Conservation (phyloP, 768 basidiomycete species). For the Sarcodon sp. region DNA sequence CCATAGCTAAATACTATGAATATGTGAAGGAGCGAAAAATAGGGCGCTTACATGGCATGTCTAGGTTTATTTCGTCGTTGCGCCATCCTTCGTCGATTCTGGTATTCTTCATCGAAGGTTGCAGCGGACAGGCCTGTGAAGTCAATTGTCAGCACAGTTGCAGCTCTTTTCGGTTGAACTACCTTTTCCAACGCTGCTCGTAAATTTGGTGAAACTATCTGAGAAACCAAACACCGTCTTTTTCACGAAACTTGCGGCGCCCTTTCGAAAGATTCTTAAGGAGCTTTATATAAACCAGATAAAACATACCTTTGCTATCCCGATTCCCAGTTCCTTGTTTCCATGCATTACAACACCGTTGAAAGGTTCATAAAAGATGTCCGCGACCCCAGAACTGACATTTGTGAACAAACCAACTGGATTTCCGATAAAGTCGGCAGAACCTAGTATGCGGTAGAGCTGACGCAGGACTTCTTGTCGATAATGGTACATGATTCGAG, state of each 20-base stretch:
- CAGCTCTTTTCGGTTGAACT: neutral
- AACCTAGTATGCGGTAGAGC: slow-evolving; percentile 93
- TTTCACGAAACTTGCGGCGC: slow-evolving; percentile 96
- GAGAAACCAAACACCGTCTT: slow-evolving; percentile 96
- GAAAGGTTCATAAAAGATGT: slow-evolving; percentile 98
- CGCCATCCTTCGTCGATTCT: slow-evolving; percentile 75
- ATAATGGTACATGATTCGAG: slow-evolving; percentile 83
- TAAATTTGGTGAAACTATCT: slow-evolving; percentile 96
- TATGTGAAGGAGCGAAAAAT: neutral
- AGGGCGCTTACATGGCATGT: slow-evolving; percentile 69
- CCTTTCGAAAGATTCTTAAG: slow-evolving; percentile 32
- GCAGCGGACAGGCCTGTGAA: slow-evolving; percentile 81
- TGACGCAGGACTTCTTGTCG: slow-evolving; percentile 88
- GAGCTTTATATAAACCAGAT: neutral
- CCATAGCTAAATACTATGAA: slow-evolving; percentile 55
- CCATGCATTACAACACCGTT: slow-evolving; percentile 95
- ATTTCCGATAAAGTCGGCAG: slow-evolving; percentile 92
- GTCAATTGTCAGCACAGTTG: neutral
- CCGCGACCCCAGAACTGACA: slow-evolving; percentile 93
- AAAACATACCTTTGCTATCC: slow-evolving; percentile 72
- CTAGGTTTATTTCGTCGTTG: slow-evolving; percentile 90
- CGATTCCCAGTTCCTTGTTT: slow-evolving; percentile 86
- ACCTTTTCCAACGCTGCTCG: slow-evolving; percentile 96
- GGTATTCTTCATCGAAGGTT: slow-evolving; percentile 94
- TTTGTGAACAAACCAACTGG: slow-evolving; percentile 97